Conservation (phyloP, 352 stramenopile species). For the Phytophthora litchii region DNA sequence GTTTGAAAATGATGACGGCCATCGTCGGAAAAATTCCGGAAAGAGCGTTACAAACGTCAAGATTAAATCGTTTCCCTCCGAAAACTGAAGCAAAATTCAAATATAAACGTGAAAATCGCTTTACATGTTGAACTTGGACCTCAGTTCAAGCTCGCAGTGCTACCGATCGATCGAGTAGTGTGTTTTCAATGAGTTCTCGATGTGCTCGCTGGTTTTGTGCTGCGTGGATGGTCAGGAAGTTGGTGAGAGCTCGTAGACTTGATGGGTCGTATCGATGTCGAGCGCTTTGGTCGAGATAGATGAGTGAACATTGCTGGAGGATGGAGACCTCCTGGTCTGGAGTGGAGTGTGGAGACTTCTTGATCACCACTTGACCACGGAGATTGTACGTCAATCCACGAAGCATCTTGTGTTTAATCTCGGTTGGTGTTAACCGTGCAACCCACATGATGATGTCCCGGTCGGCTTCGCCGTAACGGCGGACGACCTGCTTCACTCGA, state of each 20-base stretch:
- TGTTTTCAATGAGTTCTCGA: conserved; percentile 14
- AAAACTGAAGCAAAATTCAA: not conserved
- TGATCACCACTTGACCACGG: conserved; percentile 38
- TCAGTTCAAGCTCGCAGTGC: not conserved
- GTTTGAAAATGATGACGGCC: conserved; percentile 11
- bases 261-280: conserved; percentile 15
- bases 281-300: conserved; percentile 20
- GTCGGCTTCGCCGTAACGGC: conserved; percentile 35
- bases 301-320: conserved; percentile 20
- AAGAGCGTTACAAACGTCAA: not conserved
- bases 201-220: conserved; percentile 20
- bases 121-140: too few species aligned
- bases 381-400: conserved; percentile 35
- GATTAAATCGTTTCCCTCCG: too few species aligned
- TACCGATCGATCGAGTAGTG: conserved; percentile 2
- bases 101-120: not conserved
- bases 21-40: conserved; percentile 6
- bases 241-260: conserved; percentile 10
- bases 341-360: conserved; percentile 17
- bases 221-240: conserved; percentile 18
- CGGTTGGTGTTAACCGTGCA: conserved; percentile 24
- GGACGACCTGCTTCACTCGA: conserved; percentile 30
- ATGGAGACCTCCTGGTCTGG: conserved; percentile 5
- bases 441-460: conserved; percentile 38
- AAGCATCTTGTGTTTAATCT: conserved; percentile 32